Evolutionary conservation across 116 monocot species (phyloP).

Genomic region (Papilionanthe hybrid): DNA sequence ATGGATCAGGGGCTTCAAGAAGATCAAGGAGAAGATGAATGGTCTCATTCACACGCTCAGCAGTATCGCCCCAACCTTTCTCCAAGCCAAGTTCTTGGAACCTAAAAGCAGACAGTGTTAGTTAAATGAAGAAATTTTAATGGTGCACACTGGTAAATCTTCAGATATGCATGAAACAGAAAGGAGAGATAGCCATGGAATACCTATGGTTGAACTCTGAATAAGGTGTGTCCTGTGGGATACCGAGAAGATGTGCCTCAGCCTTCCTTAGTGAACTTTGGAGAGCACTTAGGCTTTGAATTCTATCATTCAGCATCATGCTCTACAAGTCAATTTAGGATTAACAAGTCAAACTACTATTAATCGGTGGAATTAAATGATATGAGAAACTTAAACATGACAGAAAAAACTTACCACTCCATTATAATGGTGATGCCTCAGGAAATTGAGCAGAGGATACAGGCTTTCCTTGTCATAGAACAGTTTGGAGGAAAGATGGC

Average conservation of each 20-base stretch:
- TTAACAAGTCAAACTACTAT: background rate
- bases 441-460: constrained; percentile 59
- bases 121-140: background rate
- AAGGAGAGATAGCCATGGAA: background rate
- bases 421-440: constrained; percentile 58
- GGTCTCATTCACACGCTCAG: constrained; percentile 39
- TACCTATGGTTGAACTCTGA: constrained; percentile 60
- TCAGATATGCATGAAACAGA: background rate
- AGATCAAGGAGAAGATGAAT: constrained; percentile 70
- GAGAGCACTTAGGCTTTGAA: constrained; percentile 53
- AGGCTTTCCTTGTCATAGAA: constrained; percentile 67
- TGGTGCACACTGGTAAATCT: background rate
- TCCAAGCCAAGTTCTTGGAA: constrained; percentile 80
- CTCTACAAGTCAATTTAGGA: constrained; percentile 23
- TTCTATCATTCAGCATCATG: constrained; percentile 78
- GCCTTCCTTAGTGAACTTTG: constrained; percentile 58
- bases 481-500: constrained; percentile 71
- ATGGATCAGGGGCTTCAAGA: constrained; percentile 82
- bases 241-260: constrained; percentile 35
- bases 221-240: constrained; percentile 62
- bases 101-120: constrained; percentile 14
- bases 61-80: constrained; percentile 77
- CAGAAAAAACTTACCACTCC: constrained; percentile 38
- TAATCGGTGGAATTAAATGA: background rate
- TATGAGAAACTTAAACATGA: background rate